Conservation (phyloP, 768 basidiomycete genomes). For the Suillus variegatus region DNA sequence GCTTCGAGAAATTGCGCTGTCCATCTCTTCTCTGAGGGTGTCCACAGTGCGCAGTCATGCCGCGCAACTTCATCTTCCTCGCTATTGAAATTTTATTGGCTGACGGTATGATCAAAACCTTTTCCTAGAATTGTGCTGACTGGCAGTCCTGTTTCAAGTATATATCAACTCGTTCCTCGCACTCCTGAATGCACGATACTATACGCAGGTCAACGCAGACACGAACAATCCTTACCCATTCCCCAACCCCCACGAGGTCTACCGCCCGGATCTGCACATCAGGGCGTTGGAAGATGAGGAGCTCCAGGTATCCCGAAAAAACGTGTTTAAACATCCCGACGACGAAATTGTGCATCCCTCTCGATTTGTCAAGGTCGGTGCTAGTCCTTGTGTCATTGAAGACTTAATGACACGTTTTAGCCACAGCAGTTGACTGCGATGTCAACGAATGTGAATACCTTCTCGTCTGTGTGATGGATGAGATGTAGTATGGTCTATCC, state of each 20-base stretch:
- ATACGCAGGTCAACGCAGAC: not conserved
- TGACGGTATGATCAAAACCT: not conserved
- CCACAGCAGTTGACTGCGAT: not conserved
- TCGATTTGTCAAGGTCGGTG: not conserved
- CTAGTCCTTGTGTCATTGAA: not conserved
- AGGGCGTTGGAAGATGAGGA: not conserved
- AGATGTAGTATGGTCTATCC: not conserved
- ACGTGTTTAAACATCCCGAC: not conserved
- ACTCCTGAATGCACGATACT: slow-evolving; percentile 1
- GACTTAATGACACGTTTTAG: not conserved
- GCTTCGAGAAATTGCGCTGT: not conserved
- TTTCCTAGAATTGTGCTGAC: not conserved
- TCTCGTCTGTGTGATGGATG: not conserved
- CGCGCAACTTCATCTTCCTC: slow-evolving; percentile 6
- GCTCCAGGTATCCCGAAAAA: not conserved
- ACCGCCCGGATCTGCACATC: not conserved
- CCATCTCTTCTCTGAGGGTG: not conserved
- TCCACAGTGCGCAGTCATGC: slow-evolving; percentile 9
- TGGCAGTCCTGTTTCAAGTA: not conserved
- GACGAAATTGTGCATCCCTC: not conserved
- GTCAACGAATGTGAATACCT: not conserved
- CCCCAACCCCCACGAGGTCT: not conserved
- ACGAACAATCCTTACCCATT: not conserved
- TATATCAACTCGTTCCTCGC: slow-evolving; percentile 2
- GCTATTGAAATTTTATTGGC: slow-evolving; percentile 3